Conservation (phyloP, 2,329 filamentous ascomycete genomes). For the Chrysoporthe puriensis region DNA sequence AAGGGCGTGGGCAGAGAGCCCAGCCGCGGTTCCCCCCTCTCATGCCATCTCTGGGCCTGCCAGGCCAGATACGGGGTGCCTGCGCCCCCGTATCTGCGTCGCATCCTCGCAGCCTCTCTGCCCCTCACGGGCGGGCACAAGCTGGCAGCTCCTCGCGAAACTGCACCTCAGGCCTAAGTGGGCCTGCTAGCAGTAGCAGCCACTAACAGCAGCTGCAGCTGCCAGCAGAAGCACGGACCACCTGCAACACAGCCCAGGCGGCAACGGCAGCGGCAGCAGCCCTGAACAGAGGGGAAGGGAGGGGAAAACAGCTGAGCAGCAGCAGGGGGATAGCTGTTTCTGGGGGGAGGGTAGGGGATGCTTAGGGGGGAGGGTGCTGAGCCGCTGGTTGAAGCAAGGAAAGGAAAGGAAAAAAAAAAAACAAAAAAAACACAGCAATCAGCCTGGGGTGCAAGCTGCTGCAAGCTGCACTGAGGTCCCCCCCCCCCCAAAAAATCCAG, state of each 20-base stretch:
- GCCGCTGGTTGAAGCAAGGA: neutral
- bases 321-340: constrained; percentile 3
- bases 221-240: constrained; percentile 16
- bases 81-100: neutral
- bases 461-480: constrained; percentile 1
- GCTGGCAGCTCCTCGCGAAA: constrained; percentile 15
- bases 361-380: neutral
- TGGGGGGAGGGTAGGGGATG: neutral
- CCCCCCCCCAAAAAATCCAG: constrained; percentile 1
- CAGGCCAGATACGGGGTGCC: neutral
- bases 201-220: neutral
- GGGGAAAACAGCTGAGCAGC: neutral
- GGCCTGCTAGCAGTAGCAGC: constrained; percentile 13
- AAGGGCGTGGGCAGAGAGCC: neutral
- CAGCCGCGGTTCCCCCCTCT: constrained; percentile 7
- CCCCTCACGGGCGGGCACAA: neutral
- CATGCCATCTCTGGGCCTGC: constrained; percentile 8
- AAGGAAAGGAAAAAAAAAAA: no score
- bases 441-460: neutral
- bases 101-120: neutral
- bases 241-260: constrained; percentile 1
- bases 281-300: neutral
- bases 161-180: constrained; percentile 23
- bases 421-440: constrained; percentile 12
- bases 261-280: neutral